phyloP scores from a whole-genome alignment of 306 rosid genomes.

The Oemleria cerasiformis region DNA sequence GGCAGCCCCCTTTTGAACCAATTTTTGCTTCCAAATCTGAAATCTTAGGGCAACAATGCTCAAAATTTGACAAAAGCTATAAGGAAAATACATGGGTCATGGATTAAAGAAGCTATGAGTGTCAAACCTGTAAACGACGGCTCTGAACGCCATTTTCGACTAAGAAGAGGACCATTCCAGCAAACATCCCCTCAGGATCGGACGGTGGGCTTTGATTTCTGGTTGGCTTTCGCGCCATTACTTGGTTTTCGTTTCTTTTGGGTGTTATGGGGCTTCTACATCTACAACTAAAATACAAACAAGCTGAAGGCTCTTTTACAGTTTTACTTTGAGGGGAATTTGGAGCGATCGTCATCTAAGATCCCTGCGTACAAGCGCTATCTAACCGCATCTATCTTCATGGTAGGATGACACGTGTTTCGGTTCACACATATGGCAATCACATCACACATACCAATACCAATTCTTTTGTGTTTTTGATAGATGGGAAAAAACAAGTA shows the following conservation, averaged over 20 bases:
- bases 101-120: not conserved
- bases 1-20: slow-evolving; percentile 73
- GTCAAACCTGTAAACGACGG: slow-evolving; percentile 70
- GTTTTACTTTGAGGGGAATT: not conserved
- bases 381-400: no score
- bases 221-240: slow-evolving; percentile 68
- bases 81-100: not conserved
- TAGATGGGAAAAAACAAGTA: no score
- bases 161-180: slow-evolving; percentile 61
- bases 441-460: no score
- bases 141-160: slow-evolving; percentile 62
- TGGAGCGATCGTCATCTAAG: not conserved
- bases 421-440: no score
- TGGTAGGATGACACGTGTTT: no score
- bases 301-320: not conserved
- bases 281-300: not conserved
- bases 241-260: not conserved
- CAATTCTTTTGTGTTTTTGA: no score
- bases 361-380: no score
- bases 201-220: slow-evolving; percentile 32
- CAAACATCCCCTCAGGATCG: slow-evolving; percentile 58
- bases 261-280: not conserved
- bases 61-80: not conserved
- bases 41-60: not conserved
- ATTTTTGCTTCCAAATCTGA: slow-evolving; percentile 90